Conservation (phyloP, 1,139 yeast species). For the Nakaseomyces delphensis region DNA sequence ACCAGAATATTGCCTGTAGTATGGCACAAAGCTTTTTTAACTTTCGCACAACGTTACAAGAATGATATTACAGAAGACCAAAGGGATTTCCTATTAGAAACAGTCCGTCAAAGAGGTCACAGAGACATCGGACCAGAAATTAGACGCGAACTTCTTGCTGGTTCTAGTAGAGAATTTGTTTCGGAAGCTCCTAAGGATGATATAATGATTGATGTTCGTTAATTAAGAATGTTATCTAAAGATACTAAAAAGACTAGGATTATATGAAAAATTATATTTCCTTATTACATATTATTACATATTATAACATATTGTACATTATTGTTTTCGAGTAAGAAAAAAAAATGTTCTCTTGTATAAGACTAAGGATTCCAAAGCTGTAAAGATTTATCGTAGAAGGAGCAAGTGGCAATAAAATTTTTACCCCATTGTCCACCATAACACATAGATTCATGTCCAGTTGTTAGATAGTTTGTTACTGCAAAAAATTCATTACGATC, state of each 20-base stretch:
- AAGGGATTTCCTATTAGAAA: constrained; percentile 84
- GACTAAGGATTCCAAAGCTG: constrained; percentile 50
- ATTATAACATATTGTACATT: not conserved
- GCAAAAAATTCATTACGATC: constrained; percentile 26
- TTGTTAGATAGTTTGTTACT: constrained; percentile 45
- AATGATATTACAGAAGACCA: constrained; percentile 97
- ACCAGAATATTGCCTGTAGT: constrained; percentile 75
- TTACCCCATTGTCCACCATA: constrained; percentile 88
- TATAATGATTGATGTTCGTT: constrained; percentile 27
- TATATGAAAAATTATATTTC: not conserved
- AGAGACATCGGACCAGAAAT: constrained; percentile 88
- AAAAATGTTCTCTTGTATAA: not conserved
- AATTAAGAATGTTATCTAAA: constrained; percentile 9
- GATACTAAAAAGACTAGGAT: not conserved
- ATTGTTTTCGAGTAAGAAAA: not conserved
- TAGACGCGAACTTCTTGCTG: constrained; percentile 85
- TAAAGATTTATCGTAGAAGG: constrained; percentile 78
- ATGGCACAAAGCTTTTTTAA: constrained; percentile 93
- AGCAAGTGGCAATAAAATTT: constrained; percentile 62
- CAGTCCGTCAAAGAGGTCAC: constrained; percentile 84
- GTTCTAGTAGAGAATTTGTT: constrained; percentile 43
- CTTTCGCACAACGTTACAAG: constrained; percentile 92
- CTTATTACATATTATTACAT: not conserved
- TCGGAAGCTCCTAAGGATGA: constrained; percentile 22
- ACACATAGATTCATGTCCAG: constrained; percentile 83